Conservation (phyloP, 1,139 yeast species). For the Sugiyamaella grinbergsii region DNA sequence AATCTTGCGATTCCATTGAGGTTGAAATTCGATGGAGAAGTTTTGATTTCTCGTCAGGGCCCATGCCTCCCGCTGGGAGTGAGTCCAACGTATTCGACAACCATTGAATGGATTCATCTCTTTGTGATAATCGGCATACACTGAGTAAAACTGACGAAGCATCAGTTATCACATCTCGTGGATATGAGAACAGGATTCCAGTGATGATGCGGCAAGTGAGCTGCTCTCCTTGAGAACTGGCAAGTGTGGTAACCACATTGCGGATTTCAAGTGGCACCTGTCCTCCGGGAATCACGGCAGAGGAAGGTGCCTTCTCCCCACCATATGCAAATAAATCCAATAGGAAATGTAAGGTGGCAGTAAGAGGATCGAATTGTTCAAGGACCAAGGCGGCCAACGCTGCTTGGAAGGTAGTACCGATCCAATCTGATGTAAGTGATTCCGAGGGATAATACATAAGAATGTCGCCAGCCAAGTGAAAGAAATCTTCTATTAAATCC, state of each 20-base stretch:
- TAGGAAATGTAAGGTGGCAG: slow-evolving; percentile 70
- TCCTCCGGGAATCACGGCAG: slow-evolving; percentile 54
- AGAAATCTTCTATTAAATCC: slow-evolving; percentile 85
- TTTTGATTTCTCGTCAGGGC: slow-evolving; percentile 64
- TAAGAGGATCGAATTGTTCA: slow-evolving; percentile 71
- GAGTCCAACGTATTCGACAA: slow-evolving; percentile 54
- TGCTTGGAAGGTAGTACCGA: slow-evolving; percentile 61
- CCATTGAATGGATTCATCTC: slow-evolving; percentile 57
- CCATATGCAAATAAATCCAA: slow-evolving; percentile 87
- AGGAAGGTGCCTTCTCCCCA: slow-evolving; percentile 73
- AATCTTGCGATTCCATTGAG: slow-evolving; percentile 70
- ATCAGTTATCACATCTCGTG: slow-evolving; percentile 69
- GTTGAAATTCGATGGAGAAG: slow-evolving; percentile 57
- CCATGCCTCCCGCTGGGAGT: slow-evolving; percentile 62
- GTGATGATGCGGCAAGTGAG: slow-evolving; percentile 57
- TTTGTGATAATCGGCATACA: slow-evolving; percentile 57
- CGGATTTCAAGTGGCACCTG: slow-evolving; percentile 57
- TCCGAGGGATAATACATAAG: slow-evolving; percentile 75
- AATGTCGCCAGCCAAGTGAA: slow-evolving; percentile 78
- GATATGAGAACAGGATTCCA: slow-evolving; percentile 74
- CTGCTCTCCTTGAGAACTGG: slow-evolving; percentile 56
- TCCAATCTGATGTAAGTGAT: slow-evolving; percentile 57
- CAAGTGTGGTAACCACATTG: slow-evolving; percentile 49
- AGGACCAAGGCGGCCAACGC: slow-evolving; percentile 59
- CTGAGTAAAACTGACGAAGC: slow-evolving; percentile 75